These are phyloP conservation scores for Heteromeles arbutifolia DNA, from an alignment of 306 rosid species.

Conservation along the genomic window DNA sequence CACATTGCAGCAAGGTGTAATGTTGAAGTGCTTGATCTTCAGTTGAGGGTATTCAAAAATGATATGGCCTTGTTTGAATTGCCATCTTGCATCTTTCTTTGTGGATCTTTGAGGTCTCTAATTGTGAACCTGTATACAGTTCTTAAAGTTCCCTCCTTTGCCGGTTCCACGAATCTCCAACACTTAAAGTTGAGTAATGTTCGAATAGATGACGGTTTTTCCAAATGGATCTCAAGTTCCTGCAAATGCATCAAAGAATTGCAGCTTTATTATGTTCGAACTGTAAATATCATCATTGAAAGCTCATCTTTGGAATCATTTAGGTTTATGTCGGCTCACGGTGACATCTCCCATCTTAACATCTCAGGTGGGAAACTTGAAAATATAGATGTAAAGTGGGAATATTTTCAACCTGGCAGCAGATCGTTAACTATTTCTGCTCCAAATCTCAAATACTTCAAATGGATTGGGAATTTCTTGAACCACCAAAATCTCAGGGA, in stretches of 20 bases:
- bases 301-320: constrained; percentile 1
- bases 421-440: background rate
- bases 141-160: background rate
- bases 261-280: background rate
- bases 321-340: background rate
- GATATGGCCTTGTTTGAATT: background rate
- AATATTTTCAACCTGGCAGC: background rate
- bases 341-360: background rate
- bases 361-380: background rate
- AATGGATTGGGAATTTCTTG: background rate
- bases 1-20: background rate
- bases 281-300: background rate
- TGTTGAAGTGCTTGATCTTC: background rate
- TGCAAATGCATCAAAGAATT: constrained; percentile 5
- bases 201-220: background rate
- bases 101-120: background rate
- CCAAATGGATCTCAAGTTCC: background rate
- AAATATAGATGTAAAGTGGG: background rate
- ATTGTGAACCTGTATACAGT: background rate
- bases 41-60: no score
- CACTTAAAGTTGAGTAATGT: background rate
- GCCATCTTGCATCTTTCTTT: background rate
- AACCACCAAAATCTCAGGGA: background rate
- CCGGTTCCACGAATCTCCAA: background rate
- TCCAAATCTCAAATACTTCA: background rate